Conservation (phyloP, 2,329 filamentous ascomycete genomes). For the Alternaria postmessia region DNA sequence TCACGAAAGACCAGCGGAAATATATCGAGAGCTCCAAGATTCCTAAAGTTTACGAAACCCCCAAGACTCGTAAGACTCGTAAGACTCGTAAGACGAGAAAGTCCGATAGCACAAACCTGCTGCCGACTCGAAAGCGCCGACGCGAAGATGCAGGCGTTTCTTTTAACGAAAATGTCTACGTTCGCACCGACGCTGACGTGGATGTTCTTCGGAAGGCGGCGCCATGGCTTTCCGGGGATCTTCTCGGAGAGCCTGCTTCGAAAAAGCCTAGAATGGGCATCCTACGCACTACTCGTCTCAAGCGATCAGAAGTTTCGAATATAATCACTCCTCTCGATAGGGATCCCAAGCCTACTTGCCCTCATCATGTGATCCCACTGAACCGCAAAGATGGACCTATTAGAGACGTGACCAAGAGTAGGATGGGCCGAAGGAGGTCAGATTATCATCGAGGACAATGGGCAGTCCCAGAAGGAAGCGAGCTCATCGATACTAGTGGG, state of each 20-base stretch:
- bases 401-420: neutral
- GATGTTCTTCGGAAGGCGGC: constrained; percentile 14
- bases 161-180: constrained; percentile 6
- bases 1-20: neutral
- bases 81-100: neutral
- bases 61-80: neutral
- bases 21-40: neutral
- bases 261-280: neutral
- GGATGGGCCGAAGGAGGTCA: neutral
- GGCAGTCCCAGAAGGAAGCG: neutral
- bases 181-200: constrained; percentile 15
- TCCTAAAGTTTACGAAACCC: neutral
- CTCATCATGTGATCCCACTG: constrained; percentile 1
- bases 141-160: constrained; percentile 1
- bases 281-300: neutral
- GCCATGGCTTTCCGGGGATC: neutral
- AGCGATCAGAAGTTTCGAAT: neutral
- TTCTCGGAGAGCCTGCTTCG: neutral
- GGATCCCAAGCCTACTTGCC: neutral
- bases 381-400: neutral
- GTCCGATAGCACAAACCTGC: neutral
- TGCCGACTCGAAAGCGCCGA: constrained; percentile 13
- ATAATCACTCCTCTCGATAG: neutral
- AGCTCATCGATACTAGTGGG: neutral
- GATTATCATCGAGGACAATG: neutral